These are phyloP conservation scores for Verticillium klebahnii DNA, from an alignment of 2,329 filamentous ascomycete species.

Conservation along the genomic window DNA sequence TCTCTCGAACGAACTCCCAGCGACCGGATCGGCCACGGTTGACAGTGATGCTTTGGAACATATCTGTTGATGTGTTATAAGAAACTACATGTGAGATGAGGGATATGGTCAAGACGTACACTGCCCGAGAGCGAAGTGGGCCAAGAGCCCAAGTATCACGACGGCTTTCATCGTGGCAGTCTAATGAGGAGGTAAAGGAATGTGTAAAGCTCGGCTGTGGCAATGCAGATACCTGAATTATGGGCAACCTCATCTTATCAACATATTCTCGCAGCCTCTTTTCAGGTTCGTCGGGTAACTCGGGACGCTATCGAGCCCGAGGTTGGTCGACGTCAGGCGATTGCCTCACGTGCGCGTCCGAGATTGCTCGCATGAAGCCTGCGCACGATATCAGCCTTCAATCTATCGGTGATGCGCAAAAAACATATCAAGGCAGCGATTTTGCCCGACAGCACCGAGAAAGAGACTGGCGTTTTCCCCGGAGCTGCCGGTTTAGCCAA, in stretches of 20 bases:
- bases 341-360: background rate
- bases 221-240: background rate
- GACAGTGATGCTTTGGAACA: background rate
- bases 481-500: background rate
- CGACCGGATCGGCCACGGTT: background rate
- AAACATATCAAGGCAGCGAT: background rate
- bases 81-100: background rate
- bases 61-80: background rate
- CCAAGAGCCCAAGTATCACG: background rate
- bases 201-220: background rate
- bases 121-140: background rate
- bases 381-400: background rate
- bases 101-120: background rate
- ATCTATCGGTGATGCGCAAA: no score
- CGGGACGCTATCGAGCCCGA: no score
- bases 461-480: background rate
- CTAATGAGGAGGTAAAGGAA: background rate
- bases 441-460: background rate
- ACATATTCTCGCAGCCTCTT: background rate
- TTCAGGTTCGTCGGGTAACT: no score
- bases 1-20: slow-evolving; percentile 25
- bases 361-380: background rate
- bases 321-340: no score
- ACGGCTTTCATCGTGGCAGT: background rate
- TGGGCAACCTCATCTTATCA: background rate